Percentiles rank a stretch among this genome's conserved stretches.
Evolutionary conservation across 306 rosid genomes (phyloP).

Genomic region (Delonix regia): DNA sequence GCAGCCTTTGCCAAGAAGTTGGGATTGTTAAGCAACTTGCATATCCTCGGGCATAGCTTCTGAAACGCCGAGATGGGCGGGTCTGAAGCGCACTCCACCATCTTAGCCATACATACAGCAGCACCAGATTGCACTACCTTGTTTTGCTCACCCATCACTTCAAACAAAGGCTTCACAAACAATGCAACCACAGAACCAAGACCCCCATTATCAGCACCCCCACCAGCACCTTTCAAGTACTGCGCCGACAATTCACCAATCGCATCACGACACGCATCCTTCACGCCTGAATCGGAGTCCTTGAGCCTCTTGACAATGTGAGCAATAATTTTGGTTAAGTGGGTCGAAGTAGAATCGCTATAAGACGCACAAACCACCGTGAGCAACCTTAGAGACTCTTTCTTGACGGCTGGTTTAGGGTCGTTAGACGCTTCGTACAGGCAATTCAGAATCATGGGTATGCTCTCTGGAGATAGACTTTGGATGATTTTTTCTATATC

Average conservation of each 20-base stretch:
- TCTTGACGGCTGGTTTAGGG: conserved; percentile 85
- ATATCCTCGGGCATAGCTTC: conserved; percentile 95
- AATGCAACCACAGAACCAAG: conserved; percentile 68
- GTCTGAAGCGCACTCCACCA: conserved; percentile 68
- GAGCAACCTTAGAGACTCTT: conserved; percentile 76
- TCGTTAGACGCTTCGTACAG: conserved; percentile 80
- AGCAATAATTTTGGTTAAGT: conserved; percentile 72
- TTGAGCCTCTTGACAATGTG: conserved; percentile 73
- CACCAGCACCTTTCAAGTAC: conserved; percentile 48
- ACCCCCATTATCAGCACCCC: conserved; percentile 37
- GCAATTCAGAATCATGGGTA: conserved; percentile 87
- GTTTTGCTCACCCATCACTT: conserved; percentile 95
- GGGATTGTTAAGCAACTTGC: conserved; percentile 76
- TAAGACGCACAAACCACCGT: conserved; percentile 67
- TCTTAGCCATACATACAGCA: conserved; percentile 82
- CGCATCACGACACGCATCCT: conserved; percentile 83
- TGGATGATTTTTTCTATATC: conserved; percentile 77
- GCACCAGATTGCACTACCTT: conserved; percentile 90
- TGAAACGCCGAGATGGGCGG: conserved; percentile 71
- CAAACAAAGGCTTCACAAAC: conserved; percentile 90
- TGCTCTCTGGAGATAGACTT: conserved; percentile 63
- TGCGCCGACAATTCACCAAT: conserved; percentile 66
- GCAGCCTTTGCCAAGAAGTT: conserved; percentile 84
- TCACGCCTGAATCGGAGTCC: conserved; percentile 74
- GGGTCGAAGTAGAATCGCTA: conserved; percentile 61